Percentiles rank a stretch among this genome's conserved stretches.
Evolutionary conservation across 2,329 filamentous ascomycete species (phyloP).

Genomic region (Blastomyces gilchristii): DNA sequence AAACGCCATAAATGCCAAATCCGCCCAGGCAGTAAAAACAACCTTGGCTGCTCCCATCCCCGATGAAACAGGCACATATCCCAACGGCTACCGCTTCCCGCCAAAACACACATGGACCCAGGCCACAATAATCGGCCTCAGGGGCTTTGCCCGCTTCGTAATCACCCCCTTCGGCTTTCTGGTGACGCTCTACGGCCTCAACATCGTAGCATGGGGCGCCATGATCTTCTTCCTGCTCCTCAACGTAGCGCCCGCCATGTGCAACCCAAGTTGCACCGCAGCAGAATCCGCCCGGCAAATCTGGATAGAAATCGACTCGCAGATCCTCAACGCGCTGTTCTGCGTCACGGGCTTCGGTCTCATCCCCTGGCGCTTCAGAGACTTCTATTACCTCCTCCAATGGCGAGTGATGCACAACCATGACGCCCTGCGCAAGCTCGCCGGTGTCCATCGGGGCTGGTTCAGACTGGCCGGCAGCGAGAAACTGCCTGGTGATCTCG

Average conservation of each 20-base stretch:
- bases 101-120: constrained; percentile 27
- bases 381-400: constrained; percentile 61
- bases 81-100: constrained; percentile 28
- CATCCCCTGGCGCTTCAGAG: constrained; percentile 73
- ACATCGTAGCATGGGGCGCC: constrained; percentile 78
- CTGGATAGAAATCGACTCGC: constrained; percentile 78
- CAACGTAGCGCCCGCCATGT: constrained; percentile 51
- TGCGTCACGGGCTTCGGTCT: constrained; percentile 79
- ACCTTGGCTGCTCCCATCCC: constrained; percentile 15
- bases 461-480: constrained; percentile 61
- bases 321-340: constrained; percentile 75
- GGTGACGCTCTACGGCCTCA: constrained; percentile 67
- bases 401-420: constrained; percentile 49
- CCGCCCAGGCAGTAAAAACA: background rate
- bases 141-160: constrained; percentile 46
- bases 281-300: constrained; percentile 65
- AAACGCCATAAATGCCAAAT: background rate
- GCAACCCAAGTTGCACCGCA: constrained; percentile 54
- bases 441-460: constrained; percentile 66
- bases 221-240: constrained; percentile 82
- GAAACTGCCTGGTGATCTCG: constrained; percentile 37
- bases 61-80: constrained; percentile 26
- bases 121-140: constrained; percentile 22
- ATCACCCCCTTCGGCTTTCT: constrained; percentile 66
- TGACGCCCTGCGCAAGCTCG: constrained; percentile 55